Evolutionary conservation across 768 basidiomycete species (phyloP), one percentile per base, ranked within the genome.

Genomic region (Gloeostereum incarnatum): DNA sequence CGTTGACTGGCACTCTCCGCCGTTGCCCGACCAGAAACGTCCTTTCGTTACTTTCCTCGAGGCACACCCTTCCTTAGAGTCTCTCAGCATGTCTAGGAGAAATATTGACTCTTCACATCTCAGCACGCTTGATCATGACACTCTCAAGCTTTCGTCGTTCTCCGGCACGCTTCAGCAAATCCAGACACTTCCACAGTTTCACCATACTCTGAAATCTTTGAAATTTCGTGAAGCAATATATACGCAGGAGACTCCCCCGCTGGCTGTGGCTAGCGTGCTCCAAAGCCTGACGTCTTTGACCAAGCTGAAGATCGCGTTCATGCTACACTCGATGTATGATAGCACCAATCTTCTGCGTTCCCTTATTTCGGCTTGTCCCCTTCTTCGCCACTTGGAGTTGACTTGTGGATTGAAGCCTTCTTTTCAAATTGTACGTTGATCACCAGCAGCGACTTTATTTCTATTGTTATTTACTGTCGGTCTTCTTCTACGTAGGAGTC

Each of bases 301-400:
- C 9, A 68, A 74, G 27, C 63, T 87, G 39, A 75, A 69, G 38
- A 71, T 86, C 30, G 62, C 73, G 11, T 86, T 86, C 50, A 68
- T 72, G 26, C 68, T 86, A 35, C 79, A 85, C 49, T 77, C 76
- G 1, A 75, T 77, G 49, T 85, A 85, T 49, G 83, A 87, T 46
- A 78, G 79, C 49, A 78, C 74, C 19, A 76, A 76, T 46, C 60
- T 85, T 41, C 63, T 87, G 23, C 73, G 79, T 31, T 76, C 78
- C 3, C 68, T 87, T 40, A 72, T 75, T 37, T 59, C 73, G 9
- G 69, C 78, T 1, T 85, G 82, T 49, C 82, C 83, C 8, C 67
- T 69, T 37, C 62, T 87, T 25, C 64, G 60, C 23, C 71, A 77
- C 50, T 63, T 87, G 6, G 74, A 81, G 44, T 57, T 87, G 29